phyloP scores from a whole-genome alignment of 2,329 filamentous ascomycete genomes.

The Waltergamsia citrina region DNA sequence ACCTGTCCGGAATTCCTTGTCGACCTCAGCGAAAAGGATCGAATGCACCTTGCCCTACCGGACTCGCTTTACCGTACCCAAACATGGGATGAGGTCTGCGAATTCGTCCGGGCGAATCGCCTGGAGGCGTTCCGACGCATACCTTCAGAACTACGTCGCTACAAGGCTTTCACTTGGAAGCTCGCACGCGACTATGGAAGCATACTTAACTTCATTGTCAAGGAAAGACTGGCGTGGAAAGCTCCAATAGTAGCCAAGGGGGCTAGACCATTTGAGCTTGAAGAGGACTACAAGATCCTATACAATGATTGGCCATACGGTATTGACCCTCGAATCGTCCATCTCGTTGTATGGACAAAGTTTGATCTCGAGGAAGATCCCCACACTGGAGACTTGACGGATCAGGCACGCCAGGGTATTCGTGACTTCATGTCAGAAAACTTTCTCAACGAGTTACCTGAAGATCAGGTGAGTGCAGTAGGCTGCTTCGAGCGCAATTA shows the following conservation, averaged over 20 bases:
- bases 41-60: slow-evolving; percentile 57
- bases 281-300: slow-evolving; percentile 61
- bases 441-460: slow-evolving; percentile 47
- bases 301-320: slow-evolving; percentile 95
- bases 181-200: slow-evolving; percentile 63
- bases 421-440: slow-evolving; percentile 58
- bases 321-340: slow-evolving; percentile 65
- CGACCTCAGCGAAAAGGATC: slow-evolving; percentile 57
- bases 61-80: slow-evolving; percentile 55
- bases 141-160: slow-evolving; percentile 70
- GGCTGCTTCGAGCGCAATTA: slow-evolving; percentile 10
- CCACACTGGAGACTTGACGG: slow-evolving; percentile 52
- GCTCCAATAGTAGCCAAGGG: slow-evolving; percentile 21
- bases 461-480: slow-evolving; percentile 37
- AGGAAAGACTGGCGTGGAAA: slow-evolving; percentile 61
- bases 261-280: slow-evolving; percentile 30
- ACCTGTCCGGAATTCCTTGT: slow-evolving; percentile 65
- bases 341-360: slow-evolving; percentile 90
- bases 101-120: slow-evolving; percentile 53
- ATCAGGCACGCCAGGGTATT: slow-evolving; percentile 52
- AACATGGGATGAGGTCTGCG: slow-evolving; percentile 60
- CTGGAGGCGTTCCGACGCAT: slow-evolving; percentile 69
- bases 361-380: slow-evolving; percentile 66
- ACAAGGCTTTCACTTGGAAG: slow-evolving; percentile 58
- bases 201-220: slow-evolving; percentile 67